Evolutionary conservation across 345 rosid genomes (phyloP).

Genomic region (Citrus cavaleriei): DNA sequence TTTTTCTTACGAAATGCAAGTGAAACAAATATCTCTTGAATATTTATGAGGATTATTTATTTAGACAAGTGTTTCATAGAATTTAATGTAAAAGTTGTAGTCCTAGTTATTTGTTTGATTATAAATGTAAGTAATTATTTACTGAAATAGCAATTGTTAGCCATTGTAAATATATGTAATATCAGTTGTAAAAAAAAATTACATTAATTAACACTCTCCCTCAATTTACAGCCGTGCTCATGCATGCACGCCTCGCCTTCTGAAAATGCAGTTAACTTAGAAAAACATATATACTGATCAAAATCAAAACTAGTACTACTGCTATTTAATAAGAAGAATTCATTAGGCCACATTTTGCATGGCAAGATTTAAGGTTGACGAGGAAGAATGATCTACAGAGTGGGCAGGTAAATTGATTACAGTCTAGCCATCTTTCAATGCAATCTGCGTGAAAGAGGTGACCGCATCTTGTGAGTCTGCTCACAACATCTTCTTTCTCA

Average conservation of each 20-base stretch:
- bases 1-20: too few relatives aligned
- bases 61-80: accelerated
- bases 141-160: too few relatives aligned
- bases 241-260: not conserved
- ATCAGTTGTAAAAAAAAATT: not conserved
- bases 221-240: not conserved
- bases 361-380: not conserved
- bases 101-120: too few relatives aligned
- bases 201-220: not conserved
- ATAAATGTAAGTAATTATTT: too few relatives aligned
- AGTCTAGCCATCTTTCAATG: conserved; percentile 58
- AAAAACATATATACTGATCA: too few relatives aligned
- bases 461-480: conserved; percentile 49
- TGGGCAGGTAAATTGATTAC: conserved; percentile 65
- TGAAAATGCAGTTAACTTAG: not conserved
- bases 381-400: conserved; percentile 61
- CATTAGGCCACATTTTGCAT: not conserved
- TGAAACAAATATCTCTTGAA: too few relatives aligned
- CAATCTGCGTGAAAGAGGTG: conserved; percentile 65
- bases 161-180: too few relatives aligned
- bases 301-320: not conserved
- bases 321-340: not conserved
- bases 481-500: conserved; percentile 45
- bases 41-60: too few relatives aligned
- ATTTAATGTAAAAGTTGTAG: too few relatives aligned